These are phyloP conservation scores for Pichia insulana DNA, from an alignment of 805 yeast species.

Conservation along the genomic window DNA sequence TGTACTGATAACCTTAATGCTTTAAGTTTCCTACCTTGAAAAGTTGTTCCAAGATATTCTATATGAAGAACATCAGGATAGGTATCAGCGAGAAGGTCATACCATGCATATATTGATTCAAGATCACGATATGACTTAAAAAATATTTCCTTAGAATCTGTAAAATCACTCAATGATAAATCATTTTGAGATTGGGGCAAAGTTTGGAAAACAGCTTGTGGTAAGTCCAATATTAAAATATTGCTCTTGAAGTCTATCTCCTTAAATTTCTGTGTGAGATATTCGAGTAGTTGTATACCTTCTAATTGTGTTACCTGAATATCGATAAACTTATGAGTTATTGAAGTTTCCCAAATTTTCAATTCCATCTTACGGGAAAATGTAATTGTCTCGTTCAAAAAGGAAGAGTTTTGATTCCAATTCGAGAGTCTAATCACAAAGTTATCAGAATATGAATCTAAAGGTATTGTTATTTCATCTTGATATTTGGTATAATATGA, in stretches of 20 bases:
- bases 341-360: constrained; percentile 44
- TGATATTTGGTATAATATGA: constrained; percentile 2
- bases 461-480: not conserved
- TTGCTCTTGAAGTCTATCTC: constrained; percentile 22
- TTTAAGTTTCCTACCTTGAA: constrained; percentile 62
- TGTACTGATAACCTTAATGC: constrained; percentile 56
- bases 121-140: constrained; percentile 64
- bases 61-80: constrained; percentile 57
- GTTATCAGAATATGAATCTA: constrained; percentile 20
- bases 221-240: constrained; percentile 47
- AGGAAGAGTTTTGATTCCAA: constrained; percentile 14
- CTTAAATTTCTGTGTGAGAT: constrained; percentile 2
- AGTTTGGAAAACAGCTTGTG: constrained; percentile 48
- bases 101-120: constrained; percentile 64
- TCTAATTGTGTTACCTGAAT: constrained; percentile 24
- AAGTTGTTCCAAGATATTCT: constrained; percentile 67
- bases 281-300: constrained; percentile 19
- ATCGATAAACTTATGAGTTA: constrained; percentile 38
- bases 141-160: constrained; percentile 40
- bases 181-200: constrained; percentile 29
- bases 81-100: constrained; percentile 47
- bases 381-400: constrained; percentile 12
- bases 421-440: constrained; percentile 36
- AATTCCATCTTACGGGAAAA: constrained; percentile 15
- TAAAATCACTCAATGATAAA: not conserved